Evolutionary conservation across 352 stramenopile species (phyloP).

Genomic region (Globisporangium okanoganense): DNA sequence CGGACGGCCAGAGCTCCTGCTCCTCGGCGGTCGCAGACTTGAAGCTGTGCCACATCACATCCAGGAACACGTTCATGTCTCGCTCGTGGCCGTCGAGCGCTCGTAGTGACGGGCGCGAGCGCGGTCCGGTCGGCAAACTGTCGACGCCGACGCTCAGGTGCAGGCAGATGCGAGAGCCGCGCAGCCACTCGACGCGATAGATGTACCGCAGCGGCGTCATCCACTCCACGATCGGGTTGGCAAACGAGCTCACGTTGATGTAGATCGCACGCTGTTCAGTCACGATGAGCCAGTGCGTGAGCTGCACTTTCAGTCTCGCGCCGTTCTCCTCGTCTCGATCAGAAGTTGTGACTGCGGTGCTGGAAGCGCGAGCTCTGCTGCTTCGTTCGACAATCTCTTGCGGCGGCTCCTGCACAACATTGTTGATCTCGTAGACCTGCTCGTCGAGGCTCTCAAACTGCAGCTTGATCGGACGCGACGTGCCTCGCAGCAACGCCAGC

Average conservation of each 20-base stretch:
- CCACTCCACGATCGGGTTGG: constrained; percentile 81
- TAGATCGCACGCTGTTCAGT: constrained; percentile 84
- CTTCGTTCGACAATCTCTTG: background rate
- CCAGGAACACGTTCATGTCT: constrained; percentile 85
- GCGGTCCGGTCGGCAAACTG: constrained; percentile 77
- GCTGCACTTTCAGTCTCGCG: constrained; percentile 59
- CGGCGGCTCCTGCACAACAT: constrained; percentile 15
- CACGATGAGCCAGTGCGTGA: constrained; percentile 86
- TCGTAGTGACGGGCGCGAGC: constrained; percentile 62
- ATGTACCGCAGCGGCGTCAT: constrained; percentile 88
- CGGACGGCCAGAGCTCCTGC: constrained; percentile 85
- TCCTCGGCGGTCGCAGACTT: constrained; percentile 74
- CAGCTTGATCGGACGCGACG: constrained; percentile 60
- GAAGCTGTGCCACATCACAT: constrained; percentile 89
- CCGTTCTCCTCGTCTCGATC: constrained; percentile 30
- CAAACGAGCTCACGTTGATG: constrained; percentile 78
- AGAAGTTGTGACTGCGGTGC: background rate
- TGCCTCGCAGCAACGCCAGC: constrained; percentile 71
- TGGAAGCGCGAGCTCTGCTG: constrained; percentile 1
- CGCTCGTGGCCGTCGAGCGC: constrained; percentile 70
- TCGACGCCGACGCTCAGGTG: constrained; percentile 83
- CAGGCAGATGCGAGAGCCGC: constrained; percentile 57
- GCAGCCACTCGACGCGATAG: constrained; percentile 75
- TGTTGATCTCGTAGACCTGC: constrained; percentile 32
- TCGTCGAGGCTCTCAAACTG: constrained; percentile 84